Evolutionary conservation across 2,329 filamentous ascomycete genomes (phyloP).

Genomic region (Trichoderma polysporum): DNA sequence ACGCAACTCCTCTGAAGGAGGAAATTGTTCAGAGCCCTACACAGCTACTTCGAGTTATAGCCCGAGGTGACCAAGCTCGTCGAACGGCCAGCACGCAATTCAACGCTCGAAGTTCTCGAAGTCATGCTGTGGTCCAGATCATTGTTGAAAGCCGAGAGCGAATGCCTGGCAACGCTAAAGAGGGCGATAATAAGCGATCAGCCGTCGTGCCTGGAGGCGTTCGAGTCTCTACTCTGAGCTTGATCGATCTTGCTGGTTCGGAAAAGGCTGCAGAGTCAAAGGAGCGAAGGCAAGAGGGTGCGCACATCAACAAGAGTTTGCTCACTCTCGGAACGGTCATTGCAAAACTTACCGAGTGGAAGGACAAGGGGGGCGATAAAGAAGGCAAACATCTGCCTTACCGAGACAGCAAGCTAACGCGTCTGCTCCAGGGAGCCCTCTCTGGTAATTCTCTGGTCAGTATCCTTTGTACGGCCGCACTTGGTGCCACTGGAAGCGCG

Average conservation of each 20-base stretch:
- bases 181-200: slow-evolving; percentile 58
- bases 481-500: slow-evolving; percentile 71
- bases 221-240: slow-evolving; percentile 86
- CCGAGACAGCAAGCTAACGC: slow-evolving; percentile 93
- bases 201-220: slow-evolving; percentile 81
- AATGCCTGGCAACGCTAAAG: slow-evolving; percentile 52
- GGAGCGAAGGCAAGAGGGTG: slow-evolving; percentile 88
- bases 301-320: slow-evolving; percentile 97
- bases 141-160: slow-evolving; percentile 96
- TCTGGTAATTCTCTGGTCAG: slow-evolving; percentile 94
- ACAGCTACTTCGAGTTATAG: slow-evolving; percentile 90
- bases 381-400: slow-evolving; percentile 93
- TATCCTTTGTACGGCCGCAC: slow-evolving; percentile 94
- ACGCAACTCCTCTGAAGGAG: slow-evolving; percentile 93
- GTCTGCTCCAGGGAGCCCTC: slow-evolving; percentile 85
- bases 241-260: slow-evolving; percentile 95
- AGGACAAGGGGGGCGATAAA: slow-evolving; percentile 77
- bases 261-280: slow-evolving; percentile 95
- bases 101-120: slow-evolving; percentile 93
- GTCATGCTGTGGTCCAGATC: slow-evolving; percentile 97
- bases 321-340: slow-evolving; percentile 95
- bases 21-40: slow-evolving; percentile 98
- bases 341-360: slow-evolving; percentile 82
- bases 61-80: slow-evolving; percentile 85
- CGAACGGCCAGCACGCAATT: slow-evolving; percentile 94